Evolutionary conservation across 345 rosid species (phyloP), one percentile per base, ranked within the genome.

Genomic region (Pistacia integerrima): DNA sequence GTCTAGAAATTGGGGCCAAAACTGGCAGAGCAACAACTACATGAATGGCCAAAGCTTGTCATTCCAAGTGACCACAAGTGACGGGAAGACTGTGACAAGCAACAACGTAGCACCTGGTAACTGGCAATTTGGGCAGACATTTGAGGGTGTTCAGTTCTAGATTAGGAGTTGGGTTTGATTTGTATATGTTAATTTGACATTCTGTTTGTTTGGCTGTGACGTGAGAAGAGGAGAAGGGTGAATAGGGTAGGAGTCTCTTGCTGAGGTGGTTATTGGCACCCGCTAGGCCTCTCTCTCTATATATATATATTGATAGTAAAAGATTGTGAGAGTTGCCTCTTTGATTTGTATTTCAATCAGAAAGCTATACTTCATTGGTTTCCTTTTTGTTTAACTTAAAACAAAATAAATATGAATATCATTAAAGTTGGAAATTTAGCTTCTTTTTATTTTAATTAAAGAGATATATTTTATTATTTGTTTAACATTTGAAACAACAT

Each of bases 1-100:
- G 99, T 95, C 99, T 12, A 86, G 99, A 70, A 95, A 95, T 57
- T 95, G 99, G 99, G 99, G 99, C 13, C 99, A 95, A 79, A 95
- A 95, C 80, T 95, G 99, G 99, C 99, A 95, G 76, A 95, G 99
- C 87, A 95, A 95, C 62, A 84, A 92, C 16, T 86, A 88, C 79
- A 81, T 95, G 48, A 90, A 95, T 54, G 98, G 90, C 52, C 99
- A 93, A 73, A 83, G 89, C 72, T 88, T 95, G 55, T 95, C 99
- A 0, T 92, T 95, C 64, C 98, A 95, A 46, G 97, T 95, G 57
- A 95, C 97, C 36, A 85, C 99, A 5, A 93, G 99, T 52, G 98
- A 95, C 64, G 98, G 99, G 2, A 81, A 82, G 44, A 95, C 96
- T 4, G 55, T 93, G 25, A 87, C 92, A n/a, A 87, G 88, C 88